phyloP scores from a whole-genome alignment of 805 yeast genomes.

The Nakazawaea pomicola region DNA sequence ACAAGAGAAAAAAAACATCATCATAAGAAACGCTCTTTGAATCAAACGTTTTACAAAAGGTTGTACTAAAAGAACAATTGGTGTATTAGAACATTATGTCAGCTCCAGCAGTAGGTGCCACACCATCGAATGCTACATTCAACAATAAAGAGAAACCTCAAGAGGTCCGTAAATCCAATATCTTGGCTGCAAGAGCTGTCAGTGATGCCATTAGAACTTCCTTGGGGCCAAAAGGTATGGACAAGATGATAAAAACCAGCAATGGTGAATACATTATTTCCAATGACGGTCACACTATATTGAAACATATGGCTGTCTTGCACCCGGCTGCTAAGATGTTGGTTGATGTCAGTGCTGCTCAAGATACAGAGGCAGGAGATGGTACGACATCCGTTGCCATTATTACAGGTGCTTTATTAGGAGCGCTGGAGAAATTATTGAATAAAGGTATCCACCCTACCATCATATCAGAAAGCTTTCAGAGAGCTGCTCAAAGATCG shows the following conservation, averaged over 20 bases:
- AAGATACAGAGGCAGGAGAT: slow-evolving; percentile 99
- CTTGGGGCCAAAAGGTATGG: slow-evolving; percentile 99
- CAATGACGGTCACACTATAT: slow-evolving; percentile 96
- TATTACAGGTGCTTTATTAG: slow-evolving; percentile 87
- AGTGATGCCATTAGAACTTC: slow-evolving; percentile 95
- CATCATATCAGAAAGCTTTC: slow-evolving; percentile 88
- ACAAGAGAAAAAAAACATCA: too few relatives aligned
- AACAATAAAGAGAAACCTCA: slow-evolving; percentile 92
- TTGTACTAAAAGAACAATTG: not conserved
- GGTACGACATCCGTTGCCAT: slow-evolving; percentile 98
- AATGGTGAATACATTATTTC: slow-evolving; percentile 91
- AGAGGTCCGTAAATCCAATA: slow-evolving; percentile 86
- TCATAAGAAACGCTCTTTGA: not conserved
- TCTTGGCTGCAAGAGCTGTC: slow-evolving; percentile 89
- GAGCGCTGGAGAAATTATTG: slow-evolving; percentile 90
- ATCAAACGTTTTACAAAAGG: not conserved
- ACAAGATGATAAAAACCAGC: slow-evolving; percentile 94
- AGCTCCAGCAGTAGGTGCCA: slow-evolving; percentile 15
- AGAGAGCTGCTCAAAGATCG: slow-evolving; percentile 79
- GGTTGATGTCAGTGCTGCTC: slow-evolving; percentile 96
- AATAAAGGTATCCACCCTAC: slow-evolving; percentile 95
- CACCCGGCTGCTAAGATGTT: slow-evolving; percentile 98
- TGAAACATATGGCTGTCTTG: slow-evolving; percentile 95
- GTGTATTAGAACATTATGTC: slow-evolving; percentile 1
- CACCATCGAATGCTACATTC: slow-evolving; percentile 80